These are phyloP conservation scores for Fusarium pseudograminearum DNA, from an alignment of 2,329 filamentous ascomycete species.

Conservation along the genomic window DNA sequence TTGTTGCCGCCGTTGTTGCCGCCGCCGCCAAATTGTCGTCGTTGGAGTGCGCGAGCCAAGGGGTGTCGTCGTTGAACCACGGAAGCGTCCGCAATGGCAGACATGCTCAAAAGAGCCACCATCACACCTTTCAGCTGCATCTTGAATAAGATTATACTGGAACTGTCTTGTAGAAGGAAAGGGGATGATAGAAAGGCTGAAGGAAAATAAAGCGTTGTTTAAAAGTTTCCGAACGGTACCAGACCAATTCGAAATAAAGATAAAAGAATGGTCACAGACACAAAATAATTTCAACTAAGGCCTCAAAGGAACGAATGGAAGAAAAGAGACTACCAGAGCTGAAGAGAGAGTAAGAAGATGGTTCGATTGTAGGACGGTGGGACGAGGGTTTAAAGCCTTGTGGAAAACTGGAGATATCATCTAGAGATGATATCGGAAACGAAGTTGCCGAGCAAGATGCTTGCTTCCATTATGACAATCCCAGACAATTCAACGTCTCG, in stretches of 20 bases:
- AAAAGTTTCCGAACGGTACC: conserved; percentile 57
- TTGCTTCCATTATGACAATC: conserved; percentile 47
- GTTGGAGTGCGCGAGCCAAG: conserved; percentile 54
- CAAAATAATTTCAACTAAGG: conserved; percentile 46
- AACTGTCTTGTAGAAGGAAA: conserved; percentile 44
- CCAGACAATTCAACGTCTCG: conserved; percentile 49
- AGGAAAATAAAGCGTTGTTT: conserved; percentile 27
- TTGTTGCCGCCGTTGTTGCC: conserved; percentile 47
- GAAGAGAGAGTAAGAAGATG: conserved; percentile 55
- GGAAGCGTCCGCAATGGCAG: conserved; percentile 60
- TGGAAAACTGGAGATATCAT: conserved; percentile 50
- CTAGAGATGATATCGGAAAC: conserved; percentile 31
- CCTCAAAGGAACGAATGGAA: conserved; percentile 62
- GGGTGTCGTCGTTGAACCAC: conserved; percentile 55
- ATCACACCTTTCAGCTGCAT: conserved; percentile 67
- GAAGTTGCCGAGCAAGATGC: conserved; percentile 56
- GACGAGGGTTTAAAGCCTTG: conserved; percentile 51
- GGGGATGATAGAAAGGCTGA: conserved; percentile 20
- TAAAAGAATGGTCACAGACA: conserved; percentile 60
- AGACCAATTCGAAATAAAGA: conserved; percentile 60
- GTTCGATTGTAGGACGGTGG: conserved; percentile 48
- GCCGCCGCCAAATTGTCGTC: conserved; percentile 55
- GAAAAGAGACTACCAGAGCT: conserved; percentile 60
- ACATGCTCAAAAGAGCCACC: conserved; percentile 62
- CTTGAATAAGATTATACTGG: conserved; percentile 46